Evolutionary conservation across 768 basidiomycete genomes (phyloP), one percentile per base, ranked within the genome.

Genomic region (Suillus ampliporus): DNA sequence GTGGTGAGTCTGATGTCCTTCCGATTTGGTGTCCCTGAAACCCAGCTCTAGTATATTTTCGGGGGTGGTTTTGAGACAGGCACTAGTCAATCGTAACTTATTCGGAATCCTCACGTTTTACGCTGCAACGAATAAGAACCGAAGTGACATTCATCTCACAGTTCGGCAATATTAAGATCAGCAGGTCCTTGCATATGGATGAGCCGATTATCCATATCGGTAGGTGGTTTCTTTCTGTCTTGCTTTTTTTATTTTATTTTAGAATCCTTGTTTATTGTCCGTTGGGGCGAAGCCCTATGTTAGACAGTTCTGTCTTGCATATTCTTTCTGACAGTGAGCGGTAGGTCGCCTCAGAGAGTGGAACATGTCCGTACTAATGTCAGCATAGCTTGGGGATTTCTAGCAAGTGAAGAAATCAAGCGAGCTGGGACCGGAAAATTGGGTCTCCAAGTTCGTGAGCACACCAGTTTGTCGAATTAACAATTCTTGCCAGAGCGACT

Each of bases 361-460:
- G 5, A 1, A 43, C 2, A 4, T 13, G 5, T 4, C 2, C 54
- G 64, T 28, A 56, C 56, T 5, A n/a, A 23, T 19, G 3, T 13
- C 5, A 0, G 13, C 2, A 37, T 26, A 74, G 74, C 72, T 1
- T 72, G 74, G 57, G 75, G 70, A 35, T 76, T 76, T 61, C 66
- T 72, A 13, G 73, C 65, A 5, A 67, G 74, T 2, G 66, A 68
- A 43, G 73, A 75, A 57, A 65, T 74, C 1, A 65, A 72, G 19
- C 67, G 56, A 5, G 73, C 70, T n/a, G 67, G 67, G 4, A 54
- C 66, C 1, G 71, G 71, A 40, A 82, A 82, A 61, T 68, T 79
- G 8, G 81, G 81, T 19, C 65, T 83, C 19, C 65, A 66, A 60
- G 82, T 82, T 66, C 72, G 74, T 75, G 40, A 48, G 68, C 52